Percentiles rank a stretch among this genome's conserved stretches.
phyloP scores from a whole-genome alignment of 441 rosid species.

The Daphne laureola region DNA sequence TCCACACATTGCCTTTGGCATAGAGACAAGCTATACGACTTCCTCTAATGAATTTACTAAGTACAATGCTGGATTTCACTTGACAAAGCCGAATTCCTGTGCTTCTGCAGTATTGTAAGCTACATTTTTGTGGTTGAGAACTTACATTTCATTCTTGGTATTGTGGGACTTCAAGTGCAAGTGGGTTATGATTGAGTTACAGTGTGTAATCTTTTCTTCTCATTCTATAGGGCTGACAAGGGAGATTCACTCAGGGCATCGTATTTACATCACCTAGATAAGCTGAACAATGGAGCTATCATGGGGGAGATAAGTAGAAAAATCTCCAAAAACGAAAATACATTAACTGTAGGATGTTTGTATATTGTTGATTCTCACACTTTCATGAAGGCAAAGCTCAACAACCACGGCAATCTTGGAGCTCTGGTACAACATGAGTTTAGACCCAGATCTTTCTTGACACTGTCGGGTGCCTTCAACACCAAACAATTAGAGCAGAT shows the following conservation, averaged over 20 bases:
- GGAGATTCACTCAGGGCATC: constrained; percentile 42
- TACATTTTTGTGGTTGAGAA: not conserved
- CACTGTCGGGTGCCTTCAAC: constrained; percentile 42
- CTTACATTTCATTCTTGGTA: not conserved
- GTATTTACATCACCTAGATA: constrained; percentile 27
- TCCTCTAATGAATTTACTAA: constrained; percentile 24
- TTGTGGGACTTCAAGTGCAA: not conserved
- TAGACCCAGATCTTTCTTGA: constrained; percentile 31
- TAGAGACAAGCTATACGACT: constrained; percentile 33
- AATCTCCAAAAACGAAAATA: constrained; percentile 46
- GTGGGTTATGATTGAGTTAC: not conserved
- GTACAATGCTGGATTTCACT: constrained; percentile 40
- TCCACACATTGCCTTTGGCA: constrained; percentile 42
- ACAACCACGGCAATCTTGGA: constrained; percentile 44
- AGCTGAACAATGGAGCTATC: constrained; percentile 33
- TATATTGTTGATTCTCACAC: constrained; percentile 32
- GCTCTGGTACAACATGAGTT: constrained; percentile 38
- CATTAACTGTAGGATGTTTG: constrained; percentile 42
- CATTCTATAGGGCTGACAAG: constrained; percentile 35
- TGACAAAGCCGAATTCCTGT: constrained; percentile 26
- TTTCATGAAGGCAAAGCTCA: constrained; percentile 38
- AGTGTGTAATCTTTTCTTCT: not conserved
- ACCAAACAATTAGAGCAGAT: constrained; percentile 36
- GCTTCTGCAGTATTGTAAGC: constrained; percentile 40
- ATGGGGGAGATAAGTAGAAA: constrained; percentile 40